Evolutionary conservation across 192 early-diverging fungal genomes (phyloP), one percentile per base, ranked within the genome.

Genomic region (Podila minutissima): DNA sequence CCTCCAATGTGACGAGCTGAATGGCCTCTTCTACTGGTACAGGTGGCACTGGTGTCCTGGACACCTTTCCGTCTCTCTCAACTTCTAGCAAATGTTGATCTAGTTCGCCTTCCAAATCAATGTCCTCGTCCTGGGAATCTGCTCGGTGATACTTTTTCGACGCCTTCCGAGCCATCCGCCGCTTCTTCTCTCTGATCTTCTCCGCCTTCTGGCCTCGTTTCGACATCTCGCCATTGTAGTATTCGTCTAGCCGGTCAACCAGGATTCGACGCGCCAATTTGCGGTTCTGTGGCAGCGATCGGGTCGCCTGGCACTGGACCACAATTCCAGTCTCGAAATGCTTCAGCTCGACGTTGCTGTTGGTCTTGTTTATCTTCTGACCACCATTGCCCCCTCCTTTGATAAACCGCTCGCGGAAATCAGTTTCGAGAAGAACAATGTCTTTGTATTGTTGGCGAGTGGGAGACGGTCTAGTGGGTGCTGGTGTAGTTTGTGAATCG

Each of bases 321-420:
- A 87, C 72, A 49, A 91, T 89, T 26, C 88, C 89, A 0, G 94
- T 95, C 17, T 93, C 93, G 33, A 85, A 84, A 85, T 95, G 94
- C 50, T 85, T 75, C 9, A 95, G 82, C 66, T 93, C 90, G 3
- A 94, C 93, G 64, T 93, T 93, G 60, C 85, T 92, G 60, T 88
- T 90, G 7, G 91, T 90, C 66, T 93, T 95, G 83, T 95, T 95
- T 50, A 95, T 88, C 71, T 92, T 93, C 71, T 95, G 94, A 0
- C 94, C 94, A 37, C 94, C 94, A 61, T 91, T 91, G 24, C 94
- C 94, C 58, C 91, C 90, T 8, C 94, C 94, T 19, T 91, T 92
- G 49, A 94, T 87, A 75, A 93, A 92, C 12, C 87, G 90, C 66
- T 95, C 93, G 35, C 89, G 86, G n/a, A 95, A 84, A 48, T 95